Conservation (phyloP, 2,329 filamentous ascomycete species). For the Alternaria sp. region DNA sequence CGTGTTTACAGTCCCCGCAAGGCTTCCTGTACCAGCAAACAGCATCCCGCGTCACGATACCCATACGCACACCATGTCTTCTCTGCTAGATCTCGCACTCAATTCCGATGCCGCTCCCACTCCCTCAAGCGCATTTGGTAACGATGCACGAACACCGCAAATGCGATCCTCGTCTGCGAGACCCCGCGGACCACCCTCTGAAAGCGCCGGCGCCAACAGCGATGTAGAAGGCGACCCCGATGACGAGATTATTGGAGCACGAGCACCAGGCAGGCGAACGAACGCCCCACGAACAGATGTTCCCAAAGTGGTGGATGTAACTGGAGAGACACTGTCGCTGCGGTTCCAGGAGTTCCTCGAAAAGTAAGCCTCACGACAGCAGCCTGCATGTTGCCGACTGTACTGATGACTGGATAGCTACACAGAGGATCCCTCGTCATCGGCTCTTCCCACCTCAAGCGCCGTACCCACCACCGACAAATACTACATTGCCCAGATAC, state of each 20-base stretch:
- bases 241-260: conserved; percentile 66
- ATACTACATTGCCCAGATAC: conserved; percentile 85
- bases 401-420: conserved; percentile 57
- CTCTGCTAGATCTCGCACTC: conserved; percentile 60
- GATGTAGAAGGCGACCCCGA: conserved; percentile 68
- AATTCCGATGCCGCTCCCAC: conserved; percentile 57
- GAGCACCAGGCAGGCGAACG: conserved; percentile 50
- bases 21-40: conserved; percentile 16
- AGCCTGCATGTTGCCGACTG: neutral
- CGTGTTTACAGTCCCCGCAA: conserved; percentile 33
- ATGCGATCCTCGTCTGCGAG: conserved; percentile 62
- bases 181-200: conserved; percentile 62
- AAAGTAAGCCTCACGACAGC: conserved; percentile 60
- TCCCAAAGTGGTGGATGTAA: conserved; percentile 76
- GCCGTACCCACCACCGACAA: conserved; percentile 74
- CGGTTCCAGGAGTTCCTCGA: conserved; percentile 84
- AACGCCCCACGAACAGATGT: conserved; percentile 65
- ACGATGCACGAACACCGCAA: conserved; percentile 51
- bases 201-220: conserved; percentile 61
- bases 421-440: conserved; percentile 72
- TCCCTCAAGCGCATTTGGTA: conserved; percentile 49
- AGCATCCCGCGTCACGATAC: conserved; percentile 15
- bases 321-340: conserved; percentile 76
- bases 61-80: conserved; percentile 57
- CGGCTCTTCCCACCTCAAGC: conserved; percentile 71